A percentile compares a stretch with the other conserved stretches of the same genome.
These are phyloP conservation scores for Ophidiomyces ophidiicola DNA, from an alignment of 2,329 filamentous ascomycete species.

Conservation along the genomic window DNA sequence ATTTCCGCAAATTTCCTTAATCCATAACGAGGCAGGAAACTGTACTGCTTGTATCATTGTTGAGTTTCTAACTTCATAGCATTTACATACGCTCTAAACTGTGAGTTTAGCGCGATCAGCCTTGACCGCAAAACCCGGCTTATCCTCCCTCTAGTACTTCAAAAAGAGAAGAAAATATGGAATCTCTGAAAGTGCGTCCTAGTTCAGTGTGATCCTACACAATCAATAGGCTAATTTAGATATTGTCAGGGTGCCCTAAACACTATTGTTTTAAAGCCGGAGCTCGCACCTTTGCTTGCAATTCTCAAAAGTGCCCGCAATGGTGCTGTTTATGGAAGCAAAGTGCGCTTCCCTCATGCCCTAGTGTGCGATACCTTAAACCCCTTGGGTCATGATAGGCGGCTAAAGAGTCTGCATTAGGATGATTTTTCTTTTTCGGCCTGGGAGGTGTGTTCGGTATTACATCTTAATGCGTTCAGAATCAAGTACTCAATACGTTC, in stretches of 20 bases:
- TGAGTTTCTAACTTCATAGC: too few species aligned
- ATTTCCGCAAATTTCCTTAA: too few species aligned
- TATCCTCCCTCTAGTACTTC: too few species aligned
- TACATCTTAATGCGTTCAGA: constrained; percentile 5
- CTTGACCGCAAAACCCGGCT: too few species aligned
- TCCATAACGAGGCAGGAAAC: too few species aligned
- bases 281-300: constrained; percentile 71
- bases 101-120: too few species aligned
- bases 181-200: constrained; percentile 2
- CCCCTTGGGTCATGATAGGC: constrained; percentile 10
- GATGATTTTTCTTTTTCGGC: constrained; percentile 95
- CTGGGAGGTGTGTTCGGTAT: constrained; percentile 56
- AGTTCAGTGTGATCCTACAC: not conserved
- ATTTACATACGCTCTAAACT: too few species aligned
- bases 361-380: constrained; percentile 50
- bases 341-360: constrained; percentile 96
- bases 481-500: constrained; percentile 10
- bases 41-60: too few species aligned
- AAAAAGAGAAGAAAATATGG: constrained; percentile 8
- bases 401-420: constrained; percentile 32
- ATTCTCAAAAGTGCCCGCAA: constrained; percentile 90
- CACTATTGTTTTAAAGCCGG: constrained; percentile 65
- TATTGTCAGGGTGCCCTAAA: constrained; percentile 53
- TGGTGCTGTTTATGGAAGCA: constrained; percentile 90
- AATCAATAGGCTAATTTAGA: not conserved